Percentiles rank a stretch among this genome's conserved stretches.
These are phyloP conservation scores for Yamadazyma oceani DNA, from an alignment of 1,139 yeast species.

Conservation along the genomic window DNA sequence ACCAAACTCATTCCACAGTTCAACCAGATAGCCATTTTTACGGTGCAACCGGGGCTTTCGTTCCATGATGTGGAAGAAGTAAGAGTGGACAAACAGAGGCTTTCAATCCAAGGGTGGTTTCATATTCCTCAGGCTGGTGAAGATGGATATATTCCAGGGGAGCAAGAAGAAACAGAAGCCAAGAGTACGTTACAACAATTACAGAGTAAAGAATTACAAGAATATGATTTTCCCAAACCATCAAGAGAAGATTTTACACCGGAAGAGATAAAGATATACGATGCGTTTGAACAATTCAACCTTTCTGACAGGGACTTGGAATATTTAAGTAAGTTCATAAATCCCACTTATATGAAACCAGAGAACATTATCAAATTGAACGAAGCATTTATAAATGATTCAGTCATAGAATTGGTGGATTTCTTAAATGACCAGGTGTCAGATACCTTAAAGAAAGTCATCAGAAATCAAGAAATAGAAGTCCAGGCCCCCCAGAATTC, in stretches of 20 bases:
- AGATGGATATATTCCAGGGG: conserved; percentile 77
- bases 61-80: conserved; percentile 99
- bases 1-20: conserved; percentile 84
- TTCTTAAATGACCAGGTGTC: conserved; percentile 56
- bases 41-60: conserved; percentile 92
- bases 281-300: conserved; percentile 20
- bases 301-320: conserved; percentile 37
- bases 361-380: conserved; percentile 45
- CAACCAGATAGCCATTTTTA: conserved; percentile 93
- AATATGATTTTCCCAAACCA: conserved; percentile 76
- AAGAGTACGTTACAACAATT: conserved; percentile 78
- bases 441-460: conserved; percentile 21
- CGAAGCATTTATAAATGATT: conserved; percentile 59
- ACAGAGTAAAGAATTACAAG: conserved; percentile 74
- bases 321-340: conserved; percentile 54
- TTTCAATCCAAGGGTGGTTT: conserved; percentile 98
- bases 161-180: conserved; percentile 73
- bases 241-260: conserved; percentile 33
- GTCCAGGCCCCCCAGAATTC: conserved; percentile 58
- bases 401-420: conserved; percentile 65
- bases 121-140: conserved; percentile 96
- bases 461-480: conserved; percentile 56
- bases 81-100: conserved; percentile 80
- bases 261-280: conserved; percentile 28
- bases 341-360: conserved; percentile 50